Evolutionary conservation across 2,329 filamentous ascomycete genomes (phyloP), one percentile per base, ranked within the genome.

Genomic region (Colletotrichum shisoi): DNA sequence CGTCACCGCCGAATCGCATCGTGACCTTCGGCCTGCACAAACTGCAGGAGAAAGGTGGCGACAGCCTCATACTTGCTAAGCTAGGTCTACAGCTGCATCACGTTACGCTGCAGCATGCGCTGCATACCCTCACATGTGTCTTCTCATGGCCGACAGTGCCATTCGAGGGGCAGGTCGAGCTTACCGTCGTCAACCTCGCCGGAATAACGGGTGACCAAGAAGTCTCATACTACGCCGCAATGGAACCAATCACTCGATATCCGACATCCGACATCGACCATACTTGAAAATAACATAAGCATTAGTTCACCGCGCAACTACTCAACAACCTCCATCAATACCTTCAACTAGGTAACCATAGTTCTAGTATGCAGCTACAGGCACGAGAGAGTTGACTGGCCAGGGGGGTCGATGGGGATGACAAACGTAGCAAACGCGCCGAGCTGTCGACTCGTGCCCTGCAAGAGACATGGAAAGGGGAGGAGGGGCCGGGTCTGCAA

Each of bases 51-150:
- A 13, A 27, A 56, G 34, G 21, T 51, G 51, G 19, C 21, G 37
- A 42, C 34, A 45, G 37, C 57, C 13, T 53, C 64, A 57, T 21
- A 17, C 19, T 56, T 24, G 42, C 39, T 24, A 64, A 49, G 53
- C 61, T 37, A 37, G 34, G 61, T 24, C 54, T 46, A 51, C 49
- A 42, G 54, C 49, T 51, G 61, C 48, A 64, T 56, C 61, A 64
- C 54, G 49, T 64, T 39, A 57, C 61, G 61, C 54, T 49, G 49
- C 49, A 60, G 46, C 12, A 61, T 61, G 46, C 64, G 19, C 46
- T 40, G 49, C 49, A 42, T 27, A 27, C 31, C 31, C 45, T 59
- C 37, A 39, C 52, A 40, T 44, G 13, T n/a, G 19, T 37, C 46
- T 19, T 24, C 44, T 58, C n/a, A 57, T 24, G 27, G 13, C n/a